Base-by-base conservation (phyloP, 768 basidiomycete species). In the Ramaria rubella region DNA sequence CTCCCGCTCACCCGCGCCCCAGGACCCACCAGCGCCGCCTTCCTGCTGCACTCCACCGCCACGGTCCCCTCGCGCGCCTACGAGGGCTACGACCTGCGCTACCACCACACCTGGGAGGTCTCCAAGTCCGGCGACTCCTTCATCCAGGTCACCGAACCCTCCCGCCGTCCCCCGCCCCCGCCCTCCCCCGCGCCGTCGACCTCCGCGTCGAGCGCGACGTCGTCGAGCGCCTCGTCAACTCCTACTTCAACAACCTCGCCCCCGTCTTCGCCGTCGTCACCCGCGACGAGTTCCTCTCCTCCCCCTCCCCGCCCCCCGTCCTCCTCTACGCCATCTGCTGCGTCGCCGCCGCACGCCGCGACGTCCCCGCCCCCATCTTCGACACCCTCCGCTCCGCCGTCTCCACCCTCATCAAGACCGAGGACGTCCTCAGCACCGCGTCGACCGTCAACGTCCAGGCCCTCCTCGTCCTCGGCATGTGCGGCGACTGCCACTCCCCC, bases 251-350 rank as follows among this genome's bases (percentile, higher is more conserved):
- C 21, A 85, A 94, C n/a, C 78, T 94, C 45, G 83, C 90, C 1
- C 90, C 90, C n/a, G 75, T 90, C 40, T 80, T 97, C 57, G 95
- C 96, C 11, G 77, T 99, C 62, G 81, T 98, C 58, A 90, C 90
- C 17, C 82, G 87, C 65, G 78, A 81, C 24, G 95, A 99, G 67
- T 97, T 99, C 65, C 74, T 96, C 59, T 79, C 85, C 34, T 63
- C 48, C 12, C 29, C 58, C 17, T 52, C 54, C 15, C 55, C 58
- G 24, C 33, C 45, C 1, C 74, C 77, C 1, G 77, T 99, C 23
- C 71, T 98, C 57, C 79, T 98, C 21, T 97, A 97, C 70, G 86
- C 91, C 34, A 94, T 98, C 71, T 97, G 94, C 69, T 85, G 93
- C 29, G 85, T 97, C 40, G 90, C 94, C 19, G 89, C 90, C 15